Conservation (phyloP, 306 rosid genomes). For the Malus orientalis region DNA sequence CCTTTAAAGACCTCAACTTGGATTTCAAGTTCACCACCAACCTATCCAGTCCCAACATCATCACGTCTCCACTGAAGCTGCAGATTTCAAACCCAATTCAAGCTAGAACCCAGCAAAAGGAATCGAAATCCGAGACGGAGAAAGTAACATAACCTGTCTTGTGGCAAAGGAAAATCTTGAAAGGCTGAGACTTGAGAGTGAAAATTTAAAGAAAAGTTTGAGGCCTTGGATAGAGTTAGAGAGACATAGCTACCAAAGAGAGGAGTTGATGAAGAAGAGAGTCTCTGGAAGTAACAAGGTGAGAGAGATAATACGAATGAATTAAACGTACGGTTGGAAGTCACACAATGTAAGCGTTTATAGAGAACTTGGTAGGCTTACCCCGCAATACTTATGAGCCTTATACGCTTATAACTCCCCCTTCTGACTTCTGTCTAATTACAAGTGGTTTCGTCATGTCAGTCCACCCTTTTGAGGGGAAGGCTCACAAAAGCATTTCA, state of each 20-base stretch:
- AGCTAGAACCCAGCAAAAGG: not conserved
- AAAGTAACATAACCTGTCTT: not conserved
- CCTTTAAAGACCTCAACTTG: slow-evolving; percentile 56
- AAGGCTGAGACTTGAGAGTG: not conserved
- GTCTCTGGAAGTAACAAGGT: slow-evolving; percentile 16
- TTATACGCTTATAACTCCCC: not conserved
- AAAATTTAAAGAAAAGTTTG: not conserved
- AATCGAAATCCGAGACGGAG: not conserved
- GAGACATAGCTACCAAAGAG: not conserved
- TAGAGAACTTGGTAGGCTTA: slow-evolving; percentile 9
- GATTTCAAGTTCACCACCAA: slow-evolving; percentile 56
- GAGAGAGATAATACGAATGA: slow-evolving; percentile 21
- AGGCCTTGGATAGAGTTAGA: not conserved
- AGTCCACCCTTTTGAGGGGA: rapidly evolving
- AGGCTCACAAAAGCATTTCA: too few species aligned
- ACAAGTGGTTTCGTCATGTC: too few species aligned
- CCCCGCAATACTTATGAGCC: slow-evolving; percentile 13
- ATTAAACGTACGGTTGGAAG: slow-evolving; percentile 4
- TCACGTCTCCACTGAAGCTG: slow-evolving; percentile 7
- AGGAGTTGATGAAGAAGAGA: not conserved
- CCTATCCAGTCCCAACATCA: slow-evolving; percentile 57
- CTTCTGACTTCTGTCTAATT: not conserved
- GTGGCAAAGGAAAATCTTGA: not conserved
- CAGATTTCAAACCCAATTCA: not conserved
- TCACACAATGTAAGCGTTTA: slow-evolving; percentile 7